Conservation (phyloP, 1,139 yeast species). For the Protomyces inundatus region DNA sequence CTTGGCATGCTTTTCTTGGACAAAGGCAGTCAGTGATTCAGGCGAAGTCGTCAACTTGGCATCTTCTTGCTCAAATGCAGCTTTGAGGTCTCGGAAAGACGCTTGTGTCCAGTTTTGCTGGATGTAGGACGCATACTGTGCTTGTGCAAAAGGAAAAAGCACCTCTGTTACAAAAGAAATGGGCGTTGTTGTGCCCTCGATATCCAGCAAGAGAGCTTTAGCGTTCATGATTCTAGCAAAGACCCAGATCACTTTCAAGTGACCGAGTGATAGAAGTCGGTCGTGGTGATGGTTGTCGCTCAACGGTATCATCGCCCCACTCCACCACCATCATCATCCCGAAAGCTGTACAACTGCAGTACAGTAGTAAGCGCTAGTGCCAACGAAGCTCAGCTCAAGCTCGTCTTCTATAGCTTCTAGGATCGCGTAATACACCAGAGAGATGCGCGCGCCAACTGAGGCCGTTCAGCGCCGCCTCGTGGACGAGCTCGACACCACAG, state of each 20-base stretch:
- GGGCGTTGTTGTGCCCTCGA: constrained; percentile 79
- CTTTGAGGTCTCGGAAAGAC: constrained; percentile 42
- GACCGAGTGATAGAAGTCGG: neutral
- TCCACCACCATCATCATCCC: neutral
- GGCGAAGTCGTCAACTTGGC: constrained; percentile 36
- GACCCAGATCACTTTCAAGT: no score
- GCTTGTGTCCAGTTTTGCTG: constrained; percentile 30
- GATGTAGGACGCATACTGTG: constrained; percentile 33
- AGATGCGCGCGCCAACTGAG: neutral
- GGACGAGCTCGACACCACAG: neutral
- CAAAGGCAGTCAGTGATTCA: constrained; percentile 44
- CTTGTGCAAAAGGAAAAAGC: constrained; percentile 42
- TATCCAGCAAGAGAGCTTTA: constrained; percentile 45
- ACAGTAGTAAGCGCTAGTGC: neutral
- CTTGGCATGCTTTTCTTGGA: constrained; percentile 51
- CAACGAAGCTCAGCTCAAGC: no score
- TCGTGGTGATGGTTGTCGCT: neutral
- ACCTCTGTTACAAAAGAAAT: constrained; percentile 54
- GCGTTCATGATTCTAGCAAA: neutral
- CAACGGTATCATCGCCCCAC: neutral
- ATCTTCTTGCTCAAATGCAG: constrained; percentile 35
- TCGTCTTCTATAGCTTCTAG: no score
- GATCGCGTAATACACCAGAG: no score
- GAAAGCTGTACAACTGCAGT: neutral
- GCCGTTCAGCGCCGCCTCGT: neutral